phyloP scores from a whole-genome alignment of 1,284 basidiomycete genomes.

The Puccinia polysora region DNA sequence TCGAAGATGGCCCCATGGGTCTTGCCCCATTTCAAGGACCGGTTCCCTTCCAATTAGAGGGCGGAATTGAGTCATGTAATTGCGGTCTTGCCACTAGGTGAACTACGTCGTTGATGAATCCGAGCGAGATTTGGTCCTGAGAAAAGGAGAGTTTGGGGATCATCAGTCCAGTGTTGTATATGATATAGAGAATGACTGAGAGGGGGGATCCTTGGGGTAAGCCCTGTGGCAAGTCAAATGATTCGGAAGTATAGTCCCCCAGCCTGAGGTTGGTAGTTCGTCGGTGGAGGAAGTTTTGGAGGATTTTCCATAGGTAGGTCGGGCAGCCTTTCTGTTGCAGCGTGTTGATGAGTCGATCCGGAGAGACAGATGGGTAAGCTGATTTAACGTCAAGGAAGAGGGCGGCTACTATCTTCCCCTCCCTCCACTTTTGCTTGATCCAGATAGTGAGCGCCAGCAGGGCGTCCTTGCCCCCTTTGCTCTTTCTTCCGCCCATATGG shows the following conservation, averaged over 20 bases:
- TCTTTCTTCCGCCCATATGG: not conserved
- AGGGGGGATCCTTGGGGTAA: too few species aligned
- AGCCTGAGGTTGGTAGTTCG: constrained; percentile 1
- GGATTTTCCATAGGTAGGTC: not conserved
- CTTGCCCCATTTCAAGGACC: not conserved
- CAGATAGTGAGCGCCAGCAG: not conserved
- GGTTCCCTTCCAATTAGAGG: too few species aligned
- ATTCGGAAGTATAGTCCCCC: not conserved
- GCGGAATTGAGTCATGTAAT: too few species aligned
- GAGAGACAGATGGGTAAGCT: not conserved
- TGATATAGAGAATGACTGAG: too few species aligned
- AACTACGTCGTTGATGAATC: not conserved
- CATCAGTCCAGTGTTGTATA: too few species aligned
- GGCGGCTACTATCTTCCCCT: not conserved
- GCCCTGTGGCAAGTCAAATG: not conserved
- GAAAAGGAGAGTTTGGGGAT: too few species aligned
- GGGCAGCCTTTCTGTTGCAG: not conserved
- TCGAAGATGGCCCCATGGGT: constrained; percentile 5
- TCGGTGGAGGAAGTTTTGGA: not conserved
- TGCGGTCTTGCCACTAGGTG: too few species aligned
- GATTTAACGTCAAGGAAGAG: constrained; percentile 10
- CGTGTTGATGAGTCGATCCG: not conserved
- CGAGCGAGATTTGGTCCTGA: too few species aligned
- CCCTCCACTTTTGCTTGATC: constrained; percentile 1
- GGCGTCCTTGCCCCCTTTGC: not conserved